Evolutionary conservation across 768 basidiomycete genomes (phyloP).

Genomic region (Lactifluus volemus): DNA sequence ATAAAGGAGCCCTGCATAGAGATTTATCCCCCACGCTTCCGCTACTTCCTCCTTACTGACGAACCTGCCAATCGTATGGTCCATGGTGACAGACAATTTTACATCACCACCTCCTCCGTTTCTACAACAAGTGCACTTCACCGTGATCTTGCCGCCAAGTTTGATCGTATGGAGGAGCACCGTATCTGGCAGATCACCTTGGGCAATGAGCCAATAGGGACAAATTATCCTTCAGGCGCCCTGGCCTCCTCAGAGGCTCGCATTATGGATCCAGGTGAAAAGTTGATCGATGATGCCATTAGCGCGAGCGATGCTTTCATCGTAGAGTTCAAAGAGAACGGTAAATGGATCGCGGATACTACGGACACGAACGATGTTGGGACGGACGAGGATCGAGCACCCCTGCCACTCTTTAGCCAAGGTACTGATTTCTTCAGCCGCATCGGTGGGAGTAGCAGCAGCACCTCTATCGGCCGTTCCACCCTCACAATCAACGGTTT

Average conservation of each 20-base stretch:
- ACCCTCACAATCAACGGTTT: conserved; percentile 9
- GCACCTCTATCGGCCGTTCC: conserved; percentile 1
- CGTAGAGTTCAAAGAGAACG: conserved; percentile 60
- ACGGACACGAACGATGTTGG: background rate
- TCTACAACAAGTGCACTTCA: conserved; percentile 38
- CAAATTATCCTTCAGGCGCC: conserved; percentile 15
- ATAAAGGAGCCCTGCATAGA: conserved; percentile 50
- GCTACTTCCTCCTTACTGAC: conserved; percentile 38
- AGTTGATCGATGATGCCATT: conserved; percentile 50
- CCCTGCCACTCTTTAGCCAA: conserved; percentile 21
- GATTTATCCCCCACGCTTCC: conserved; percentile 59
- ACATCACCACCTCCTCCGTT: conserved; percentile 42
- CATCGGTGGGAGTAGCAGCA: conserved; percentile 5
- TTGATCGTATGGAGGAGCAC: conserved; percentile 25
- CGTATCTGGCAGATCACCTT: conserved; percentile 58
- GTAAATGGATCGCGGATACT: conserved; percentile 44
- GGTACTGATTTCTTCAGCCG: conserved; percentile 19
- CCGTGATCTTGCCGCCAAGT: conserved; percentile 19
- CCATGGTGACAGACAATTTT: conserved; percentile 24
- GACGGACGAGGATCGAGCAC: background rate
- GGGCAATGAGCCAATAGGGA: conserved; percentile 13
- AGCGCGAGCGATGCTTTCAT: conserved; percentile 61
- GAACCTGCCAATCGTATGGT: conserved; percentile 23
- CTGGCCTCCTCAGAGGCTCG: conserved; percentile 27
- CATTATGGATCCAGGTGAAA: conserved; percentile 38